phyloP scores from a whole-genome alignment of 2,329 filamentous ascomycete species.

The Apiospora aurea region DNA sequence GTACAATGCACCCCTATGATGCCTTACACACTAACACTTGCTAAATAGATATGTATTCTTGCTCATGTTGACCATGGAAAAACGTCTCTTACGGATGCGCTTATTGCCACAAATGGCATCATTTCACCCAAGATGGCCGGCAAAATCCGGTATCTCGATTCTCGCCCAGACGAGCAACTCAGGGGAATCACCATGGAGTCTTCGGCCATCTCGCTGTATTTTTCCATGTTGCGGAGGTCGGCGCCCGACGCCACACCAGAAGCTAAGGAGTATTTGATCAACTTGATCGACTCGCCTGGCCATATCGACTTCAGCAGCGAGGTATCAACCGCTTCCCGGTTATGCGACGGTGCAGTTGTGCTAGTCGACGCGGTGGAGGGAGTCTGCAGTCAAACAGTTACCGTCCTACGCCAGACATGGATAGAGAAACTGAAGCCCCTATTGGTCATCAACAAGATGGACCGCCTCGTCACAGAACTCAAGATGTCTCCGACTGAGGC shows the following conservation, averaged over 20 bases:
- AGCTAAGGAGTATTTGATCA: slow-evolving; percentile 91
- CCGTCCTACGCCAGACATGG: slow-evolving; percentile 93
- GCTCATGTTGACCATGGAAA: slow-evolving; percentile 99
- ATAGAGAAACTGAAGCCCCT: slow-evolving; percentile 93
- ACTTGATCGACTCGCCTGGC: slow-evolving; percentile 95
- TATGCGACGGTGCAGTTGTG: slow-evolving; percentile 94
- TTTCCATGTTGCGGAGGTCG: slow-evolving; percentile 84
- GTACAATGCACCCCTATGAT: slow-evolving; percentile 39
- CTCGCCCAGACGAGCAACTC: slow-evolving; percentile 91
- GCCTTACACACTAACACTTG: slow-evolving; percentile 29
- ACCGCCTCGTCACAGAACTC: slow-evolving; percentile 90
- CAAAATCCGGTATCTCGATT: slow-evolving; percentile 98
- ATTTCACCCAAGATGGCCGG: slow-evolving; percentile 97
- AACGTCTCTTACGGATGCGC: slow-evolving; percentile 92
- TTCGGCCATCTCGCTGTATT: slow-evolving; percentile 94
- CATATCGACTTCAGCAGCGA: slow-evolving; percentile 99
- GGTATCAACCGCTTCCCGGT: slow-evolving; percentile 90
- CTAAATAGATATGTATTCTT: slow-evolving; percentile 85
- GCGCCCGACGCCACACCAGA: slow-evolving; percentile 72
- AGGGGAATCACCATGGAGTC: slow-evolving; percentile 99
- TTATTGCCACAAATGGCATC: slow-evolving; percentile 98
- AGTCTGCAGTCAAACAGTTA: slow-evolving; percentile 98
- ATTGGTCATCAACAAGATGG: slow-evolving; percentile 98
- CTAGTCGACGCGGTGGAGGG: slow-evolving; percentile 97
- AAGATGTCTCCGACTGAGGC: slow-evolving; percentile 93